Conservation (phyloP, 768 basidiomycete species). For the Lactarius sp. region DNA sequence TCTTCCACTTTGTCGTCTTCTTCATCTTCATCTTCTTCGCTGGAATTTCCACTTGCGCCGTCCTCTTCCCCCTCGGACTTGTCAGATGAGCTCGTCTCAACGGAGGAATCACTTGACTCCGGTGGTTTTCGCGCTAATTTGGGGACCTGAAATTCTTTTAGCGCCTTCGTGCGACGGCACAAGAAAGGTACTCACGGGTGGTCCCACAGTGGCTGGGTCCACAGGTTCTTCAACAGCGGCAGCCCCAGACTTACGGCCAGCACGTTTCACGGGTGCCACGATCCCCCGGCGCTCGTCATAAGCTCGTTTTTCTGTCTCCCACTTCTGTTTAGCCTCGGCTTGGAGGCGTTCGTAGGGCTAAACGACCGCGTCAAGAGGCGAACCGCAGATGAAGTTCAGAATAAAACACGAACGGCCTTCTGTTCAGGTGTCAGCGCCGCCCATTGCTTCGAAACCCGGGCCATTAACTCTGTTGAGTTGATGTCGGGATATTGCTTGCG, state of each 20-base stretch:
- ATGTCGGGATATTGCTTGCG: constrained; percentile 60
- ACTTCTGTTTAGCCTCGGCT: constrained; percentile 56
- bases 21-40: constrained; percentile 36
- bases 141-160: constrained; percentile 6
- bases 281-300: constrained; percentile 51
- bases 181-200: not conserved
- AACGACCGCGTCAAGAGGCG: constrained; percentile 19
- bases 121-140: constrained; percentile 12
- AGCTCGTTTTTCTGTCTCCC: constrained; percentile 56
- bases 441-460: constrained; percentile 73
- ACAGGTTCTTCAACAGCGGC: constrained; percentile 12
- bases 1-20: constrained; percentile 26
- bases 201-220: not conserved
- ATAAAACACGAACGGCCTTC: constrained; percentile 57
- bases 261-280: constrained; percentile 14
- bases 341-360: constrained; percentile 54
- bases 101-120: constrained; percentile 15
- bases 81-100: constrained; percentile 13
- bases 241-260: not conserved
- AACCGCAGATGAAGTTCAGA: constrained; percentile 1
- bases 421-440: constrained; percentile 55
- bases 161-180: not conserved
- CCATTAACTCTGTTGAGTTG: constrained; percentile 66
- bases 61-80: constrained; percentile 17
- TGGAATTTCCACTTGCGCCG: constrained; percentile 22